Base-by-base conservation (phyloP, 257 asterid genomes). In the Plantago elongata region DNA sequence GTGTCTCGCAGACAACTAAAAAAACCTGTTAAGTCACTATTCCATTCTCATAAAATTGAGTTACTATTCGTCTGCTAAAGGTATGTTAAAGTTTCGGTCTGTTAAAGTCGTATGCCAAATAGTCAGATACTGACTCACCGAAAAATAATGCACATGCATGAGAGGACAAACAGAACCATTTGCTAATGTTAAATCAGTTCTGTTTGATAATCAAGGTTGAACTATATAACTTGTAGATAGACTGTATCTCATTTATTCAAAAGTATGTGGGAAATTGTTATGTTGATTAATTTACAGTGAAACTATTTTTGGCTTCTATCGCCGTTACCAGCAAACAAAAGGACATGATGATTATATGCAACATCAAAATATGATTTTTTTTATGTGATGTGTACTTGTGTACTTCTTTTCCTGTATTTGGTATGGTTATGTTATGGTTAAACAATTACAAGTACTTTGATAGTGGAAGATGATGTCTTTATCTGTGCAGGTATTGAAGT, bases 401-500 rank as follows among this genome's bases (percentile, higher is more conserved):
- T n/a, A n/a, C 22, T 10, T 29, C n/a, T 30, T 49, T 37, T 29
- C 45, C 57, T 46, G n/a, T 18, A 9, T 10, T 15, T 45, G 51
- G 51, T 7, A 12, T 38, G 40, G n/a, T 60, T 17, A 59, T 7
- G n/a, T 60, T 17, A 59, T 7, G 40, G 55, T 42, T 63, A 12
- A 38, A 14, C 46, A 55, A 64, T 68, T 38, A 38, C 42, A 48
- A 47, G 56, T 45, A 13, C 44, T 52, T 45, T 60, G 70, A 42
- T 9, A 49, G 30, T 42, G 60, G 64, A 65, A 56, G 68, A 70
- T 77, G 42, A 70, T 27, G 51, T 16, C 60, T 13, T 45, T 37
- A 34, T 60, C 57, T 72, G 72, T 81, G 77, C 86, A 89, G 97
- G 96, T 92, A 54, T 77, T 77, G 75, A 89, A 89, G 74, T 92